phyloP scores from a whole-genome alignment of 225 moss, liverwort and hornwort species.

The Polytrichum commune region DNA sequence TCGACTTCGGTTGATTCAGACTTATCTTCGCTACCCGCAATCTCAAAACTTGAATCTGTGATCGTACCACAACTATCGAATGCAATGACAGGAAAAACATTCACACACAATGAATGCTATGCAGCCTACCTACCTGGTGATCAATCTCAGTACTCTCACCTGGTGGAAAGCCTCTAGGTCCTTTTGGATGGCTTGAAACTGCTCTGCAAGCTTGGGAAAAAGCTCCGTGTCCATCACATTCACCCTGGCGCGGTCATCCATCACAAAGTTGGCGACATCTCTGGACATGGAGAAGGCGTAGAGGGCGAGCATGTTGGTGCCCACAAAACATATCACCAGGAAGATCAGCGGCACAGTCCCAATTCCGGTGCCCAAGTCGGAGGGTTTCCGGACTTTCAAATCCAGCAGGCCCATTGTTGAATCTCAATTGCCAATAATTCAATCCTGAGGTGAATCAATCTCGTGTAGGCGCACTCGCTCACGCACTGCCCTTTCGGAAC shows the following conservation, averaged over 20 bases:
- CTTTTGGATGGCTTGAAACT: background rate
- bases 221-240: background rate
- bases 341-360: conserved; percentile 1
- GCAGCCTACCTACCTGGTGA: too few relatives aligned
- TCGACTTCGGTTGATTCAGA: too few relatives aligned
- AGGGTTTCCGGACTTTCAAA: background rate
- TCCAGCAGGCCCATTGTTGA: conserved; percentile 7
- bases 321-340: conserved; percentile 8
- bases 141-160: conserved; percentile 1
- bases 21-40: too few relatives aligned
- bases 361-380: background rate
- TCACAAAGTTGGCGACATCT: conserved; percentile 12
- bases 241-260: background rate
- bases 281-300: conserved; percentile 13
- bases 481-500: too few relatives aligned
- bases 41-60: too few relatives aligned
- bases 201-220: conserved; percentile 1
- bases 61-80: too few relatives aligned
- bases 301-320: conserved; percentile 12
- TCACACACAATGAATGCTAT: too few relatives aligned
- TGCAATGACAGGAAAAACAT: too few relatives aligned
- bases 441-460: too few relatives aligned
- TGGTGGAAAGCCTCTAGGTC: background rate
- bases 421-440: background rate
- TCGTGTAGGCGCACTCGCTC: too few relatives aligned